phyloP scores from a whole-genome alignment of 108 stramenopile species.

The Pseudonitzschia multiseries region DNA sequence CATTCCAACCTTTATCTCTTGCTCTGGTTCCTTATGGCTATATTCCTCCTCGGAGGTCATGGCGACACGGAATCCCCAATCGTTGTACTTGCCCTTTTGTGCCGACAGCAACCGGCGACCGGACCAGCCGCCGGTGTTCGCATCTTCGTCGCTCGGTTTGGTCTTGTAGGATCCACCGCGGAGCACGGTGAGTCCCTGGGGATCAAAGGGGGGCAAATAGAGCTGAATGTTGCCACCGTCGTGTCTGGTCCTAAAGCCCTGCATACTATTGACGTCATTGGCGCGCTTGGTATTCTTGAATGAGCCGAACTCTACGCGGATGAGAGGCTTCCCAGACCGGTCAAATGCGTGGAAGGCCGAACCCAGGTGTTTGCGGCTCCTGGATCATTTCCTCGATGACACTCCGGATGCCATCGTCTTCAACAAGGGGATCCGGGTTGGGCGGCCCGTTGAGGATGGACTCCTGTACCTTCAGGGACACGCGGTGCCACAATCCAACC shows the following conservation, averaged over 20 bases:
- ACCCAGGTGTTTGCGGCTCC: too few species aligned
- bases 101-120: slow-evolving; percentile 2
- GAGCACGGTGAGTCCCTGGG: slow-evolving; percentile 11
- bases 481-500: slow-evolving; percentile 21
- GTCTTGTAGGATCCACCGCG: slow-evolving; percentile 13
- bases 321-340: neutral
- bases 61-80: slow-evolving; percentile 21
- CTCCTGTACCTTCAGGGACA: slow-evolving; percentile 16
- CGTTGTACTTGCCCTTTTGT: slow-evolving; percentile 9
- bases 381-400: too few species aligned
- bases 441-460: neutral
- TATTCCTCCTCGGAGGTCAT: neutral
- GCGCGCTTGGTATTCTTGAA: slow-evolving; percentile 4
- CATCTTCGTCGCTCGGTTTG: too few species aligned
- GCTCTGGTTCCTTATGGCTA: neutral
- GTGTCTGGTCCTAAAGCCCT: neutral
- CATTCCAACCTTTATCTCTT: neutral
- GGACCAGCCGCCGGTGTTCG: neutral
- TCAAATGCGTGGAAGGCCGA: neutral
- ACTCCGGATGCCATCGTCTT: too few species aligned
- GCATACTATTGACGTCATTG: slow-evolving; percentile 23
- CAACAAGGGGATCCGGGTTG: neutral
- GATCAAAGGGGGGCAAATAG: slow-evolving; percentile 5
- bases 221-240: slow-evolving; percentile 12
- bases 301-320: slow-evolving; percentile 8